phyloP scores from a whole-genome alignment of 345 rosid genomes.

The Lagerstroemia speciosa region DNA sequence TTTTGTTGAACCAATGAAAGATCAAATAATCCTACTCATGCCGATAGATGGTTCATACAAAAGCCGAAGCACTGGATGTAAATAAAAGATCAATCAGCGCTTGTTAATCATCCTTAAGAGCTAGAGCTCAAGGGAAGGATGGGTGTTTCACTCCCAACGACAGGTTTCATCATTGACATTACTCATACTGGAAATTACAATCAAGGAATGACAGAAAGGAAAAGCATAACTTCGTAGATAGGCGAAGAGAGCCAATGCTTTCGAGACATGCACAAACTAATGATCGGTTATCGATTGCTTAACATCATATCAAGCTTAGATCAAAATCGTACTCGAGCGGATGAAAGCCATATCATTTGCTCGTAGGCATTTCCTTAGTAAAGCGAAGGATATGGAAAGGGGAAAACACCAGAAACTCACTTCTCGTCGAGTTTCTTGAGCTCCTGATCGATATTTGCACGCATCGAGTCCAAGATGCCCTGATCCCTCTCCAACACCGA shows the following conservation, averaged over 20 bases:
- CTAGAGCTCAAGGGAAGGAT: not conserved
- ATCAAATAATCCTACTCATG: not conserved
- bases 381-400: not conserved
- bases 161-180: not conserved
- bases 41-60: not conserved
- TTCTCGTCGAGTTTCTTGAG: constrained; percentile 83
- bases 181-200: not conserved
- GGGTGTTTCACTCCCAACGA: not conserved
- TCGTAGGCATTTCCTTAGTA: no score
- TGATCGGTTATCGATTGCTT: not conserved
- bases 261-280: not conserved
- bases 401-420: constrained; percentile 30
- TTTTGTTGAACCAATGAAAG: not conserved
- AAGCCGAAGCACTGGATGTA: not conserved
- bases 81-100: not conserved
- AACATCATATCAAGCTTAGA: not conserved
- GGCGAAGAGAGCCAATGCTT: not conserved
- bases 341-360: not conserved
- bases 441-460: constrained; percentile 57
- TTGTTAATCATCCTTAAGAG: not conserved
- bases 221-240: not conserved
- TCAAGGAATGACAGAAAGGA: not conserved
- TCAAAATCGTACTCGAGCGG: not conserved
- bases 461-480: constrained; percentile 59
- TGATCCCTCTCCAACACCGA: constrained; percentile 64